Base-by-base conservation (phyloP, 192 early-diverging fungal genomes). In the Coemansia reversa region DNA sequence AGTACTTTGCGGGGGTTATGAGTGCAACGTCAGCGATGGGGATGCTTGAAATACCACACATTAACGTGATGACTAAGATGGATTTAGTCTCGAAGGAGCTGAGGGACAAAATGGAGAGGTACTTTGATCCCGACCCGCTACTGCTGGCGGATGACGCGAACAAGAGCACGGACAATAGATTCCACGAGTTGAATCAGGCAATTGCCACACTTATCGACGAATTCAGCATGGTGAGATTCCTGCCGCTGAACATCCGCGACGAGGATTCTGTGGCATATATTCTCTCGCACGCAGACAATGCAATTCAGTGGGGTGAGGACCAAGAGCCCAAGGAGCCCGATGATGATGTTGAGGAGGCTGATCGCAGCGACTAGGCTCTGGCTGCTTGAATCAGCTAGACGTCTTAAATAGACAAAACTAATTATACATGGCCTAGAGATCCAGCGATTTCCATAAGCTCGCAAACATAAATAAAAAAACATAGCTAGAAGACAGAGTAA, bases 51-150 rank as follows among this genome's bases (percentile, higher is more conserved):
- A 93, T 98, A n/a, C 95, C 97, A 20, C 95, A 97, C 79, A 89
- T 99, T 76, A 99, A 99, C 65, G 94, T 99, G 19, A 84, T 99
- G 86, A 94, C 89, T 55, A 99, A 99, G 79, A 94, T 97, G 92
- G 97, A 99, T 81, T 74, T 99, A 52, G 72, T 98, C 9, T 79
- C 72, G 19, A 78, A 85, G 20, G 79, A 83, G 47, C 82, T 87
- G 64, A 86, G 81, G 51, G 77, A 84, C 24, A 81, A 89, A 45
- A 77, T 92, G 74, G 87, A 62, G 45, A 89, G 91, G 62, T 98
- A 92, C 75, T 88, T 96, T 63, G 92, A 97, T 49, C 93, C 93
- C 5, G 97, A 99, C 63, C 89, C 95, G 8, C 66, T 89, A 60
- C 76, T 97, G 45, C 76, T 99, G 56, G 70, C 87, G 19, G 94